Conservation (phyloP, 306 rosid species). For the Fragaria vesca region DNA sequence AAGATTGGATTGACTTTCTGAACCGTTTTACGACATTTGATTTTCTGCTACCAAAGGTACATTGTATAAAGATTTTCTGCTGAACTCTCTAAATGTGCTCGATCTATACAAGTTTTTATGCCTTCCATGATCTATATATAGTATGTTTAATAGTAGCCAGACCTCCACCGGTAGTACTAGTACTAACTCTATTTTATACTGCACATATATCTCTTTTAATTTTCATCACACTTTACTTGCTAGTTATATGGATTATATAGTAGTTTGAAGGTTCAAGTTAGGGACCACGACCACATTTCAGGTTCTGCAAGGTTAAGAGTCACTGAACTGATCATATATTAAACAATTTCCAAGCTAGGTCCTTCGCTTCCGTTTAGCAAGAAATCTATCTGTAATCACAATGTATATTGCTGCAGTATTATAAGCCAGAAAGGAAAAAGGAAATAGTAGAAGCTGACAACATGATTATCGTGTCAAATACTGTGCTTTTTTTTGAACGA, state of each 20-base stretch:
- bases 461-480: constrained; percentile 31
- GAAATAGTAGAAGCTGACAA: constrained; percentile 39
- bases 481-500: constrained; percentile 22
- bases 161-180: too few species aligned
- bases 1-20: background rate
- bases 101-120: too few species aligned
- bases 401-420: constrained; percentile 7
- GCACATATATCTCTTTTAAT: too few species aligned
- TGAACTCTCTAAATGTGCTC: background rate
- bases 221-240: too few species aligned
- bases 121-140: too few species aligned
- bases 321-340: constrained; percentile 15
- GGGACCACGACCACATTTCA: constrained; percentile 18
- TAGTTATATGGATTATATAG: constrained; percentile 19
- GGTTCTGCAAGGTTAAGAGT: constrained; percentile 20
- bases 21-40: background rate
- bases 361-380: constrained; percentile 36
- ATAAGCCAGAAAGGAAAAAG: constrained; percentile 21
- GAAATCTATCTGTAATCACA: constrained; percentile 8
- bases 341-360: constrained; percentile 37
- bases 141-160: too few species aligned
- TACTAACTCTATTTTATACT: too few species aligned
- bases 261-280: constrained; percentile 30
- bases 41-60: background rate
- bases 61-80: background rate